A percentile compares a stretch with the other conserved stretches of the same genome.
Evolutionary conservation across 2,329 filamentous ascomycete genomes (phyloP).

Genomic region (Hymenoscyphus linearis): DNA sequence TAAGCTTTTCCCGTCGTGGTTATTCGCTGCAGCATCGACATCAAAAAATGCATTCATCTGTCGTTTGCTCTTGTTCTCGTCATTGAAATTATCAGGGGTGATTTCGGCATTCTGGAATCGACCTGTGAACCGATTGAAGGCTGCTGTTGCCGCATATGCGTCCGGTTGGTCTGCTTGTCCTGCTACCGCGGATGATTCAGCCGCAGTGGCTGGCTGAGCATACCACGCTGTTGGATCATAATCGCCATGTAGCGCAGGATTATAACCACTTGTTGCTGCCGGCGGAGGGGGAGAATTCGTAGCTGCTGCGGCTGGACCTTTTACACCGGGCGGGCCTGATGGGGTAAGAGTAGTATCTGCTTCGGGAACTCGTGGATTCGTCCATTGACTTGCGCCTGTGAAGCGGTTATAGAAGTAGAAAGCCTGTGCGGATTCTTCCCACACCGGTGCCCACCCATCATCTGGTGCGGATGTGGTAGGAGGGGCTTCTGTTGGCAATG

Average conservation of each 20-base stretch:
- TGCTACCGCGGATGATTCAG: constrained; percentile 32
- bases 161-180: constrained; percentile 37
- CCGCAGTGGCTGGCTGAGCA: constrained; percentile 52
- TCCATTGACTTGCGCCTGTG: constrained; percentile 72
- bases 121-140: constrained; percentile 91
- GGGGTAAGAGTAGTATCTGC: constrained; percentile 18
- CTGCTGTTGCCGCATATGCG: constrained; percentile 61
- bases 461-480: constrained; percentile 49
- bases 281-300: constrained; percentile 26
- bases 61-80: constrained; percentile 78
- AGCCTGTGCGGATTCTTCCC: constrained; percentile 61
- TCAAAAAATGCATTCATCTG: constrained; percentile 97
- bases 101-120: constrained; percentile 66
- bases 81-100: constrained; percentile 71
- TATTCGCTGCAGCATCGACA: constrained; percentile 87
- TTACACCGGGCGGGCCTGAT: constrained; percentile 29
- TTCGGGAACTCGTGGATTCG: constrained; percentile 71
- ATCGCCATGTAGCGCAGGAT: constrained; percentile 91
- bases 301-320: constrained; percentile 26
- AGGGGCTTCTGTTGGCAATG: constrained; percentile 45
- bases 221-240: constrained; percentile 98
- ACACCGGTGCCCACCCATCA: constrained; percentile 76
- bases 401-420: constrained; percentile 86
- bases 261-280: constrained; percentile 69
- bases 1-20: constrained; percentile 82